Evolutionary conservation across 805 yeast species (phyloP).

Genomic region (Kluyveromyces siamensis): DNA sequence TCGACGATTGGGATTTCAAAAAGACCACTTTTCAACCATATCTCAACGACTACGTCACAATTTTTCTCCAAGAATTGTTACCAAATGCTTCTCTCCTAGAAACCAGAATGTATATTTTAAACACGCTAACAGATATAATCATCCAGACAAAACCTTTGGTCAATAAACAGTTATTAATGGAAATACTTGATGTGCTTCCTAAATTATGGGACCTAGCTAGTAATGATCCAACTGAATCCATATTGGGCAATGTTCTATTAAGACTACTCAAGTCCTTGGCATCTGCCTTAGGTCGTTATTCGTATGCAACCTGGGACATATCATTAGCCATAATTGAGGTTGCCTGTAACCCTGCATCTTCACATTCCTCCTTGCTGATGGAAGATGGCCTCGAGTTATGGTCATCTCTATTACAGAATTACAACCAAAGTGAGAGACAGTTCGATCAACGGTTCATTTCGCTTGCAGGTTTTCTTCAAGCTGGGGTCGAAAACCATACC

Average conservation of each 20-base stretch:
- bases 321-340: constrained; percentile 54
- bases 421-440: constrained; percentile 33
- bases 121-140: constrained; percentile 55
- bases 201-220: constrained; percentile 60
- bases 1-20: constrained; percentile 84
- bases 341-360: constrained; percentile 55
- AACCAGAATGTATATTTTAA: constrained; percentile 64
- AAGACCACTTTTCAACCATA: constrained; percentile 60
- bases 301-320: constrained; percentile 40
- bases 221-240: constrained; percentile 25
- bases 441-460: constrained; percentile 33
- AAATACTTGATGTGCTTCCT: constrained; percentile 55
- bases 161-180: constrained; percentile 40
- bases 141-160: constrained; percentile 59
- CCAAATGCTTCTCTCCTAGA: constrained; percentile 52
- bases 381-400: constrained; percentile 88
- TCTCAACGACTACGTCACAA: constrained; percentile 40
- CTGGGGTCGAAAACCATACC: constrained; percentile 60
- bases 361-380: constrained; percentile 45
- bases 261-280: constrained; percentile 52
- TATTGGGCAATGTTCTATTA: constrained; percentile 41
- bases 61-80: constrained; percentile 41
- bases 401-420: constrained; percentile 58
- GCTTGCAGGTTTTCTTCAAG: constrained; percentile 42
- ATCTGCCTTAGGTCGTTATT: constrained; percentile 46